Evolutionary conservation across 2,329 filamentous ascomycete genomes (phyloP).

Genomic region (Camptophora hylomeconis): DNA sequence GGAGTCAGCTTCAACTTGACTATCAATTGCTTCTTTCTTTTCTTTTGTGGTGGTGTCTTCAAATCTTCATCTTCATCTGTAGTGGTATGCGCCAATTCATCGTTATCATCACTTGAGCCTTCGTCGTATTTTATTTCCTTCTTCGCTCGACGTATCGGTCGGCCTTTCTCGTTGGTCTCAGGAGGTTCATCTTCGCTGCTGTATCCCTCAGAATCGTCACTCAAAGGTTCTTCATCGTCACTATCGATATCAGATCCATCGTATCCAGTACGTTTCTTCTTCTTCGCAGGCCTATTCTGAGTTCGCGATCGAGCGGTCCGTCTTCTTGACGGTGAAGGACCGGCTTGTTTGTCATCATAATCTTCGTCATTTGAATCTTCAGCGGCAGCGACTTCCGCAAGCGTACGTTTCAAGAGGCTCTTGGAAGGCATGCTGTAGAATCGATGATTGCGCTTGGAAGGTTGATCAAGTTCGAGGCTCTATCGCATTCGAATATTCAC

Average conservation of each 20-base stretch:
- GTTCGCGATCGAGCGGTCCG: too few relatives aligned
- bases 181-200: constrained; percentile 26
- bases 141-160: constrained; percentile 42
- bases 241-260: constrained; percentile 29
- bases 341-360: constrained; percentile 26
- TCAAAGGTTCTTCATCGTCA: constrained; percentile 30
- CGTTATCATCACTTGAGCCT: constrained; percentile 31
- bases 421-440: too few relatives aligned
- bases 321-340: constrained; percentile 20
- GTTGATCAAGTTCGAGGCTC: too few relatives aligned
- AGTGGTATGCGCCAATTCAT: constrained; percentile 14
- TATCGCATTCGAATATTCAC: too few relatives aligned
- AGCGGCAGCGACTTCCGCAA: constrained; percentile 30
- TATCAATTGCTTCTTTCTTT: constrained; percentile 18
- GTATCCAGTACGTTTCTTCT: constrained; percentile 21
- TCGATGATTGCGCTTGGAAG: background rate
- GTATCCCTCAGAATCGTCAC: constrained; percentile 29
- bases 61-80: constrained; percentile 16
- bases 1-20: constrained; percentile 17
- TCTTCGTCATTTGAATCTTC: constrained; percentile 34
- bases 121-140: constrained; percentile 44
- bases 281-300: constrained; percentile 23
- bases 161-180: constrained; percentile 45
- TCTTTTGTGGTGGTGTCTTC: constrained; percentile 8
- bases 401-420: constrained; percentile 23